A percentile compares a stretch with the other conserved stretches of the same genome.
These are phyloP conservation scores for Trichosporon faecale DNA, from an alignment of 1,284 basidiomycete genomes.

Conservation along the genomic window DNA sequence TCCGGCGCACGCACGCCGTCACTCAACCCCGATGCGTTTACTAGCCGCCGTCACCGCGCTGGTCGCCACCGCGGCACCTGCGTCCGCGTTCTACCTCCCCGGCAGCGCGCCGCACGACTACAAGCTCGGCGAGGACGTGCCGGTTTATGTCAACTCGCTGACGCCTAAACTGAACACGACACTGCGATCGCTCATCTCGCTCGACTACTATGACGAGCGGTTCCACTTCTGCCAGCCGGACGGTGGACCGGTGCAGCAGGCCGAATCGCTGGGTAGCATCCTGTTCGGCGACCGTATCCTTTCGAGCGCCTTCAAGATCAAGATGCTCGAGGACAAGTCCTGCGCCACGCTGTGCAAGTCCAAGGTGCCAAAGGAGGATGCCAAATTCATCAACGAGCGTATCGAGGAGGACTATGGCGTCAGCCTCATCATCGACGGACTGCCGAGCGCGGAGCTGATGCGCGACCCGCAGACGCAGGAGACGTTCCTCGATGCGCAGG, in stretches of 20 bases:
- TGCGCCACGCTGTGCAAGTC: conserved; percentile 74
- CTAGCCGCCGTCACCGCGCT: conserved; percentile 17
- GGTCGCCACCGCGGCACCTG: conserved; percentile 25
- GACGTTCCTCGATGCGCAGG: conserved; percentile 75
- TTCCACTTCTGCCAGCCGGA: conserved; percentile 85
- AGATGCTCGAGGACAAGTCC: conserved; percentile 55
- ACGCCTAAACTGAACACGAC: conserved; percentile 83
- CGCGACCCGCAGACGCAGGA: conserved; percentile 71
- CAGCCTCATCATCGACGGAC: conserved; percentile 91
- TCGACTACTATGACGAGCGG: conserved; percentile 49
- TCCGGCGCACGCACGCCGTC: conserved; percentile 6
- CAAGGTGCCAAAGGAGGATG: conserved; percentile 66
- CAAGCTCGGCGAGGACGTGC: conserved; percentile 64
- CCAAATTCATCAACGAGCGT: conserved; percentile 83
- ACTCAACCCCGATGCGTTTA: conserved; percentile 6
- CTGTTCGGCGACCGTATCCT: conserved; percentile 95
- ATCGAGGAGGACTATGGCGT: conserved; percentile 90
- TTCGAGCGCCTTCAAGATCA: conserved; percentile 72
- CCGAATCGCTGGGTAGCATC: conserved; percentile 87
- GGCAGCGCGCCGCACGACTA: conserved; percentile 78
- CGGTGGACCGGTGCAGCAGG: conserved; percentile 70
- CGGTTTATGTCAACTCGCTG: conserved; percentile 73
- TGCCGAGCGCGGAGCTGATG: conserved; percentile 91
- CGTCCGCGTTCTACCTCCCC: conserved; percentile 65
- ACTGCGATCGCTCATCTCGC: conserved; percentile 56